Conservation (phyloP, 805 yeast species). For the Citeromyces matritensis region DNA sequence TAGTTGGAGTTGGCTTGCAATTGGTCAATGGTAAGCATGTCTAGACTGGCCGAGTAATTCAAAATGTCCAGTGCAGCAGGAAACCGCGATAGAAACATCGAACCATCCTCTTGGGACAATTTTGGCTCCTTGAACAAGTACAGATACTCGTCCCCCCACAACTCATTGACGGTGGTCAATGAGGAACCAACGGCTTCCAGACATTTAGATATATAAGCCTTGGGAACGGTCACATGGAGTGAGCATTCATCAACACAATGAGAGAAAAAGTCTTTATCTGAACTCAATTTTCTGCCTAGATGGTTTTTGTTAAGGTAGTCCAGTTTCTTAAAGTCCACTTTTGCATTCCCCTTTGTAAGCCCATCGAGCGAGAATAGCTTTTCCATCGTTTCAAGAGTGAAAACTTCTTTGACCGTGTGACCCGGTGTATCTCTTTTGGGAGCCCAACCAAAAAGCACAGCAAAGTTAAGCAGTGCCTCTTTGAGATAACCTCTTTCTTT, state of each 20-base stretch:
- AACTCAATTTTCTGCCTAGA: conserved; percentile 24
- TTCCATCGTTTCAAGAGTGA: conserved; percentile 34
- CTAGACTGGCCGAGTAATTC: conserved; percentile 5
- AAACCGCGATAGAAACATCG: conserved; percentile 4
- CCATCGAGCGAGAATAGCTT: conserved; percentile 47
- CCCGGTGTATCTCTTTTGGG: conserved; percentile 45
- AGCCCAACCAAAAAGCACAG: conserved; percentile 91
- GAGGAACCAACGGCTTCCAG: conserved; percentile 29
- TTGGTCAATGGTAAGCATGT: conserved; percentile 2
- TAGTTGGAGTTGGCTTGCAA: background rate
- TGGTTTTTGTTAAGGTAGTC: conserved; percentile 66
- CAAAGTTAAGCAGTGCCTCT: conserved; percentile 78
- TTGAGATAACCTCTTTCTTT: conserved; percentile 56
- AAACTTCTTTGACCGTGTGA: conserved; percentile 33
- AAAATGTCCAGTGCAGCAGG: conserved; percentile 4
- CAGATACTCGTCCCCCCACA: conserved; percentile 22
- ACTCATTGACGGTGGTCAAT: conserved; percentile 37
- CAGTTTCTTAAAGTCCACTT: conserved; percentile 70
- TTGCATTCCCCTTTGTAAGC: conserved; percentile 86
- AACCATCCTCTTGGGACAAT: background rate
- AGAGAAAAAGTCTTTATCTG: conserved; percentile 17
- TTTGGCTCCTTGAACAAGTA: conserved; percentile 26
- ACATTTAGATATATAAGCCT: conserved; percentile 20
- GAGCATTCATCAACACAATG: conserved; percentile 18
- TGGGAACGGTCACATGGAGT: conserved; percentile 6